A percentile compares a stretch with the other conserved stretches of the same genome.
Evolutionary conservation across 306 rosid species (phyloP).

Genomic region (Ormosia semicastrata): DNA sequence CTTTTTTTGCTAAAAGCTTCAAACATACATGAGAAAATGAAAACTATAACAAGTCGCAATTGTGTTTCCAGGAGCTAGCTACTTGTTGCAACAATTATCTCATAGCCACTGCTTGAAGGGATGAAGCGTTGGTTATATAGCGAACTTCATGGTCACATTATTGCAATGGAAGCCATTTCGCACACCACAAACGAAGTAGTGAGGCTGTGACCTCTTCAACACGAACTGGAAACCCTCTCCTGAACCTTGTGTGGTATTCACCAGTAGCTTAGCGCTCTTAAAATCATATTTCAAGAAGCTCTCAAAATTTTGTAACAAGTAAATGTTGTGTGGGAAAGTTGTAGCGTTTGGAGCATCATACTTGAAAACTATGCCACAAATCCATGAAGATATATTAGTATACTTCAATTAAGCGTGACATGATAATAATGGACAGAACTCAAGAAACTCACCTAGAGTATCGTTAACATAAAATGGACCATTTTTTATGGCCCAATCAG

Average conservation of each 20-base stretch:
- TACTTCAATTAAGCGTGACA: neutral
- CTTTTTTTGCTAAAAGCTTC: too few relatives aligned
- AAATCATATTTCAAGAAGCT: slow-evolving; percentile 61
- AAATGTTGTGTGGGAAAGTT: slow-evolving; percentile 57
- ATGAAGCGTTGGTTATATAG: slow-evolving; percentile 44
- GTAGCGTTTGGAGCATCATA: slow-evolving; percentile 42
- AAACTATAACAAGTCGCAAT: too few relatives aligned
- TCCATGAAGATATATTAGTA: neutral
- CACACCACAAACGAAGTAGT: slow-evolving; percentile 67
- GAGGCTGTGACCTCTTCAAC: slow-evolving; percentile 52
- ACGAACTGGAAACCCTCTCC: slow-evolving; percentile 58
- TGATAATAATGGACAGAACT: neutral
- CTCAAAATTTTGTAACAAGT: slow-evolving; percentile 35
- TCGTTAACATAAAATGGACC: slow-evolving; percentile 49
- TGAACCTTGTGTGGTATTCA: slow-evolving; percentile 44
- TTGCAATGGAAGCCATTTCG: slow-evolving; percentile 61
- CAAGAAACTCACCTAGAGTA: slow-evolving; percentile 45
- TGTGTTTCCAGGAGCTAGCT: too few relatives aligned
- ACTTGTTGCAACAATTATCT: neutral
- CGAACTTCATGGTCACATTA: slow-evolving; percentile 64
- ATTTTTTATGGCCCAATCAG: slow-evolving; percentile 39
- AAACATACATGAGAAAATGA: too few relatives aligned
- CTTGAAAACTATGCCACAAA: slow-evolving; percentile 47
- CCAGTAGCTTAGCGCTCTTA: slow-evolving; percentile 39
- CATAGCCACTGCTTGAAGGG: slow-evolving; percentile 37